A percentile compares a stretch with the other conserved stretches of the same genome.
phyloP scores from a whole-genome alignment of 768 basidiomycete genomes.

The Naganishia vaughanmartiniae region DNA sequence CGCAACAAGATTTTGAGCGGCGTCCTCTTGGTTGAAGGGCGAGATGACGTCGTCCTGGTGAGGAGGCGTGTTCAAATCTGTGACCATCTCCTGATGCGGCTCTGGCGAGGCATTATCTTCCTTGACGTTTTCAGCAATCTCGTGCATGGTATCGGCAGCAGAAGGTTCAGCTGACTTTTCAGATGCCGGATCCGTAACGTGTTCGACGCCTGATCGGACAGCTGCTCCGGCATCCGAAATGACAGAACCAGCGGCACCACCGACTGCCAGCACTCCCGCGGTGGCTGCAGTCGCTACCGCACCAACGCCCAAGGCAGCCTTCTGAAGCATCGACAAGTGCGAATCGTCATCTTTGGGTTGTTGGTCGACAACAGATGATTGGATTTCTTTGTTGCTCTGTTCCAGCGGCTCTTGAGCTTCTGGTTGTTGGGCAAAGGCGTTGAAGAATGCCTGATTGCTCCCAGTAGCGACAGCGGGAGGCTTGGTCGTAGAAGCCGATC shows the following conservation, averaged over 20 bases:
- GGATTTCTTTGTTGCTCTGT: not conserved
- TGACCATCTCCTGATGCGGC: not conserved
- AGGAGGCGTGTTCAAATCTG: not conserved
- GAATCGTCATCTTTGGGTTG: slow-evolving; percentile 1
- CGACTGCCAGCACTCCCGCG: slow-evolving; percentile 28
- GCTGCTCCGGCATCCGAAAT: slow-evolving; percentile 41
- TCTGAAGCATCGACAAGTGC: slow-evolving; percentile 19
- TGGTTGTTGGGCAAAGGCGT: slow-evolving; percentile 5
- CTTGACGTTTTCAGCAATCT: slow-evolving; percentile 22
- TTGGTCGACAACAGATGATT: not conserved
- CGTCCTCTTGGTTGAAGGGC: slow-evolving; percentile 22
- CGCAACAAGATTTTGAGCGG: slow-evolving; percentile 6
- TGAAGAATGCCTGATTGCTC: slow-evolving; percentile 1
- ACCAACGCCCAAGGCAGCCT: slow-evolving; percentile 31
- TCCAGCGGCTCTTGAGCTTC: not conserved
- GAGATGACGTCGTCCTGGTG: not conserved
- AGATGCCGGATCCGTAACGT: slow-evolving; percentile 25
- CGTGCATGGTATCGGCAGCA: slow-evolving; percentile 38
- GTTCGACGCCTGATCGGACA: slow-evolving; percentile 36
- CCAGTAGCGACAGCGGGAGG: not conserved
- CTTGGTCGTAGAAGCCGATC: slow-evolving; percentile 22
- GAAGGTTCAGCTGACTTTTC: not conserved
- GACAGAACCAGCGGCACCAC: slow-evolving; percentile 29
- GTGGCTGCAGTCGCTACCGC: slow-evolving; percentile 30
- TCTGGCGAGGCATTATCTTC: not conserved